phyloP scores from a whole-genome alignment of 495 filamentous ascomycete species.

The Aspergillus funiculosus region DNA sequence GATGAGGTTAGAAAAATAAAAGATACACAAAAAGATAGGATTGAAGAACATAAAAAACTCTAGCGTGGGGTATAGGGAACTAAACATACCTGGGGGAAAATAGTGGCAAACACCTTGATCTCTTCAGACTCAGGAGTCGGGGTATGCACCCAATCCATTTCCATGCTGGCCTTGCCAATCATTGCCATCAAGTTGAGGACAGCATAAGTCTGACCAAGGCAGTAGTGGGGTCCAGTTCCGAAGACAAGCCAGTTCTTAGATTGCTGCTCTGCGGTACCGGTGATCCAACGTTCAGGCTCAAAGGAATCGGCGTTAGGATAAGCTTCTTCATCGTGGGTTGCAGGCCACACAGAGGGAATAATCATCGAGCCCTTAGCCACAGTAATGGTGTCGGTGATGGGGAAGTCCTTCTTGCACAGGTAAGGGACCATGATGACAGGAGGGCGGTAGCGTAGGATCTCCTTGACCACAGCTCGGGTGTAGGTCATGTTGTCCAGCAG shows the following conservation, averaged over 20 bases:
- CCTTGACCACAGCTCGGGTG: slow-evolving; percentile 88
- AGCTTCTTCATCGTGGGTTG: slow-evolving; percentile 87
- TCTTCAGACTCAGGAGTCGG: slow-evolving; percentile 76
- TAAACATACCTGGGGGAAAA: slow-evolving; percentile 86
- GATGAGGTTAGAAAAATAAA: slow-evolving; percentile 16
- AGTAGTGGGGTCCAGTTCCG: slow-evolving; percentile 94
- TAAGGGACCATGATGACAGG: slow-evolving; percentile 99
- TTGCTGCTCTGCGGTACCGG: slow-evolving; percentile 83
- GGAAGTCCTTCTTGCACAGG: slow-evolving; percentile 90
- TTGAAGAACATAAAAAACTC: not conserved
- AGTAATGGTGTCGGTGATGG: slow-evolving; percentile 81
- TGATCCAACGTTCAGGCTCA: slow-evolving; percentile 85
- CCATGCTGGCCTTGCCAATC: slow-evolving; percentile 89
- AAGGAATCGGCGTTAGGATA: slow-evolving; percentile 86
- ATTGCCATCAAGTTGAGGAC: slow-evolving; percentile 81
- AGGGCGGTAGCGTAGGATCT: slow-evolving; percentile 90
- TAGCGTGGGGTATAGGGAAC: not conserved
- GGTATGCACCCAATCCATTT: slow-evolving; percentile 86
- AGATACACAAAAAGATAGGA: not conserved
- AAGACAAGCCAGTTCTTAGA: slow-evolving; percentile 98
- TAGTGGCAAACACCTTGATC: slow-evolving; percentile 97
- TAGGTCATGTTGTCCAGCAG: slow-evolving; percentile 83
- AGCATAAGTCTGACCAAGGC: slow-evolving; percentile 92
- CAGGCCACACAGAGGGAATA: slow-evolving; percentile 82
- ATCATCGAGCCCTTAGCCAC: slow-evolving; percentile 94